Percentiles rank a stretch among this genome's conserved stretches.
Evolutionary conservation across 129 eudicot genomes (phyloP).

Genomic region (Tanacetum coccineum): DNA sequence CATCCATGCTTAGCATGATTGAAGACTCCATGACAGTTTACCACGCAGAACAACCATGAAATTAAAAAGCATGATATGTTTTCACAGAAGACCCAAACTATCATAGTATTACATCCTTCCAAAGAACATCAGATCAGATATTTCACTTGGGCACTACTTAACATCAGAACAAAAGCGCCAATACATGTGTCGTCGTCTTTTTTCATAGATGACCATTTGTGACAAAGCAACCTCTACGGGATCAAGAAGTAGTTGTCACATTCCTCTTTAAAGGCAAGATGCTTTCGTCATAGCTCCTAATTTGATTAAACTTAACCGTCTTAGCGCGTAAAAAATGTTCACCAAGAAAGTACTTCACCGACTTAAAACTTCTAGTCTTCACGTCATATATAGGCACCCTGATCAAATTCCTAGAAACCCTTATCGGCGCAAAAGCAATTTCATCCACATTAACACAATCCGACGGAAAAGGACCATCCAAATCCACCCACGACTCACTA

Average conservation of each 20-base stretch:
- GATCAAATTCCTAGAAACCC: background rate
- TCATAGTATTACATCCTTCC: too few species aligned
- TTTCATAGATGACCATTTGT: too few species aligned
- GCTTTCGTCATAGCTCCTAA: background rate
- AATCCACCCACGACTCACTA: background rate
- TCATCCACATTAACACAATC: background rate
- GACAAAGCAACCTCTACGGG: background rate
- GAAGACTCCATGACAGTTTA: too few species aligned
- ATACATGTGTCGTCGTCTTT: too few species aligned
- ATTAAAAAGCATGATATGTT: too few species aligned
- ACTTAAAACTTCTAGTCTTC: background rate
- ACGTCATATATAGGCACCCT: background rate
- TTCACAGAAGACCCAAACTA: too few species aligned
- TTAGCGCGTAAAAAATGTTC: background rate
- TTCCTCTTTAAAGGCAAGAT: background rate
- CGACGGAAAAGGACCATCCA: background rate
- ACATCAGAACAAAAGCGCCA: too few species aligned
- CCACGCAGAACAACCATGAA: too few species aligned
- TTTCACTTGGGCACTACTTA: too few species aligned
- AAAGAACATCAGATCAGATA: too few species aligned
- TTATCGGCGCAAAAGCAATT: background rate
- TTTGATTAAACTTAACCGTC: background rate
- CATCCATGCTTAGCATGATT: too few species aligned
- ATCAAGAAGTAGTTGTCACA: background rate
- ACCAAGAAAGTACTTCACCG: background rate